These are phyloP conservation scores for Kwoniella shivajii DNA, from an alignment of 1,284 basidiomycete genomes.

Conservation along the genomic window DNA sequence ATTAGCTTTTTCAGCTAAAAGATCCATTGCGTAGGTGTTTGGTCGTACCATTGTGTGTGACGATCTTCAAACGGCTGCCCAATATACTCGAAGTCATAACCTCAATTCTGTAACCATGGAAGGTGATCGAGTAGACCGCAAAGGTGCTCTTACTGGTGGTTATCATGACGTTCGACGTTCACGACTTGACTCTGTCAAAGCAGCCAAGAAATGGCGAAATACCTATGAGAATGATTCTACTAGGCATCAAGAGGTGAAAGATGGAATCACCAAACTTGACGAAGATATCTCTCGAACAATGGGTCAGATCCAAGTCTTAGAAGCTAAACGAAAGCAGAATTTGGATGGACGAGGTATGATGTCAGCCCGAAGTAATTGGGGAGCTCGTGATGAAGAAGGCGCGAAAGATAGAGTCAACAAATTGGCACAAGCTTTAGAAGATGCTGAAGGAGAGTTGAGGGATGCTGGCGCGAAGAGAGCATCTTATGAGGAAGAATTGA, in stretches of 20 bases:
- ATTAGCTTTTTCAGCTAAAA: not conserved
- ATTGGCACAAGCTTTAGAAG: constrained; percentile 69
- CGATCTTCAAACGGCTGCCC: constrained; percentile 86
- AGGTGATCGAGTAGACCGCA: constrained; percentile 96
- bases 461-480: constrained; percentile 55
- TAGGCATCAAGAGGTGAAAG: constrained; percentile 72
- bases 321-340: constrained; percentile 71
- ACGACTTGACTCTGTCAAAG: constrained; percentile 82
- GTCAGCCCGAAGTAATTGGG: constrained; percentile 64
- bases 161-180: constrained; percentile 91
- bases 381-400: constrained; percentile 72
- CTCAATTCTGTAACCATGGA: constrained; percentile 97
- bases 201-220: constrained; percentile 73
- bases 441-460: constrained; percentile 69
- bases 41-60: constrained; percentile 95
- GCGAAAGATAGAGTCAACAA: constrained; percentile 64
- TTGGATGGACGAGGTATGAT: constrained; percentile 70
- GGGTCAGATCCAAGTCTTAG: constrained; percentile 72
- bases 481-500: constrained; percentile 72
- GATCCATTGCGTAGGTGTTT: constrained; percentile 65
- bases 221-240: constrained; percentile 70
- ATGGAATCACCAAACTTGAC: constrained; percentile 70
- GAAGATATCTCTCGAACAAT: constrained; percentile 80
- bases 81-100: constrained; percentile 90
- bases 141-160: constrained; percentile 92